phyloP scores from a whole-genome alignment of 2,329 filamentous ascomycete genomes.

The Colletotrichum endophyticum region DNA sequence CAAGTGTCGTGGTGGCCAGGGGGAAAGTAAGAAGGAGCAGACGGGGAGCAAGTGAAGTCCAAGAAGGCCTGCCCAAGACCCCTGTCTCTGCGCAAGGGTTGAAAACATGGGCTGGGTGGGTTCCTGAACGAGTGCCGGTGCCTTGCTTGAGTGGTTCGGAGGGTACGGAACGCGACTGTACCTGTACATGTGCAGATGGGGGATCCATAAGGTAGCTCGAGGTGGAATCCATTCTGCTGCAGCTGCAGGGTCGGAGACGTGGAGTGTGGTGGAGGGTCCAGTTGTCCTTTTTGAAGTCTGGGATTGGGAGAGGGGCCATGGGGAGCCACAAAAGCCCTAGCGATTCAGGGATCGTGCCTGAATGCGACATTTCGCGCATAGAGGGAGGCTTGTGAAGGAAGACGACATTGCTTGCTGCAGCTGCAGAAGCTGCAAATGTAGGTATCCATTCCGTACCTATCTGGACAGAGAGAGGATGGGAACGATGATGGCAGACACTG shows the following conservation, averaged over 20 bases:
- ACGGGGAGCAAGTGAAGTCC: conserved; percentile 7
- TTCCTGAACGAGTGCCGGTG: conserved; percentile 19
- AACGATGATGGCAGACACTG: background rate
- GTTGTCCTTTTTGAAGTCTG: background rate
- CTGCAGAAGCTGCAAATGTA: background rate
- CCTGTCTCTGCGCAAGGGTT: conserved; percentile 8
- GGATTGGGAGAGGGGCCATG: background rate
- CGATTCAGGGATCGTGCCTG: conserved; percentile 7
- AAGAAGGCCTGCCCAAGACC: background rate
- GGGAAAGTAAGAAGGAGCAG: background rate
- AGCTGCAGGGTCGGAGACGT: conserved; percentile 3
- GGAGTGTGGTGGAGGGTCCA: background rate
- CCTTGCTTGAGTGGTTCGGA: conserved; percentile 16
- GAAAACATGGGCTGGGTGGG: conserved; percentile 13
- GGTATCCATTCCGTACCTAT: background rate
- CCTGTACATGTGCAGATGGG: background rate
- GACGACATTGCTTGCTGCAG: background rate
- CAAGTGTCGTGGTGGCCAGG: background rate
- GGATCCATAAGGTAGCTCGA: background rate
- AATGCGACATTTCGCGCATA: conserved; percentile 10
- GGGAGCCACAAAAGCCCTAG: background rate
- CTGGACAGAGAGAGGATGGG: background rate
- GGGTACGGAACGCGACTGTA: conserved; percentile 9
- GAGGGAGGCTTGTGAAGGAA: background rate
- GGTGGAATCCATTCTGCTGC: background rate